These are phyloP conservation scores for Cotoneaster glaucophyllus DNA, from an alignment of 306 rosid genomes.

Conservation along the genomic window DNA sequence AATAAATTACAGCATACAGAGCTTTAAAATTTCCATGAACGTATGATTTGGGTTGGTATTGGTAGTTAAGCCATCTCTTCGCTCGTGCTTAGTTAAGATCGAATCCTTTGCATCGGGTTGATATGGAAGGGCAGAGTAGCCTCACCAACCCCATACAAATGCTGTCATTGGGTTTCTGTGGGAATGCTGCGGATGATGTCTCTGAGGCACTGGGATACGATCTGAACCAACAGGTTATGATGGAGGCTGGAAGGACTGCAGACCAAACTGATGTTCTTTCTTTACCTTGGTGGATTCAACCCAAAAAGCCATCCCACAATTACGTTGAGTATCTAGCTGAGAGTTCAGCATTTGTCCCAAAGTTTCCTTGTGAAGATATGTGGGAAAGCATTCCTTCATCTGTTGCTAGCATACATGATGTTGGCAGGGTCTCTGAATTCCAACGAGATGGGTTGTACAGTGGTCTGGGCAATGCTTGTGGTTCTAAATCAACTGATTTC, in stretches of 20 bases:
- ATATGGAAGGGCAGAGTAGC: slow-evolving; percentile 55
- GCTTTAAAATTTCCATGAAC: not conserved
- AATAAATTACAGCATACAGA: not conserved
- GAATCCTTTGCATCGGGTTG: not conserved
- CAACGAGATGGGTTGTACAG: slow-evolving; percentile 30
- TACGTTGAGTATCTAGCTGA: slow-evolving; percentile 55
- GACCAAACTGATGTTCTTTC: slow-evolving; percentile 16
- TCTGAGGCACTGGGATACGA: slow-evolving; percentile 26
- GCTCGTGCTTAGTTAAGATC: slow-evolving; percentile 10
- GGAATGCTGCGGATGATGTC: slow-evolving; percentile 24
- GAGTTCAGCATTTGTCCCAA: slow-evolving; percentile 38
- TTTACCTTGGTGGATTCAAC: slow-evolving; percentile 35
- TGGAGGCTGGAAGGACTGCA: slow-evolving; percentile 26
- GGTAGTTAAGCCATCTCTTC: slow-evolving; percentile 3
- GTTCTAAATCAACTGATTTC: slow-evolving; percentile 34
- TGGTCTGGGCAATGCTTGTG: slow-evolving; percentile 31
- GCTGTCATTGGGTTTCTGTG: slow-evolving; percentile 19
- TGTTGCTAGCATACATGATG: slow-evolving; percentile 18
- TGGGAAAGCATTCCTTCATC: slow-evolving; percentile 33
- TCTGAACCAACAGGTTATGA: slow-evolving; percentile 17
- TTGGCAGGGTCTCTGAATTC: slow-evolving; percentile 19
- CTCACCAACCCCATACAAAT: slow-evolving; percentile 21
- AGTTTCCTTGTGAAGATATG: slow-evolving; percentile 29
- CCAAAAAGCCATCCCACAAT: slow-evolving; percentile 35
- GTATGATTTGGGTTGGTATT: not conserved